Conservation (phyloP, 768 basidiomycete species). For the Kwoniella pini region DNA sequence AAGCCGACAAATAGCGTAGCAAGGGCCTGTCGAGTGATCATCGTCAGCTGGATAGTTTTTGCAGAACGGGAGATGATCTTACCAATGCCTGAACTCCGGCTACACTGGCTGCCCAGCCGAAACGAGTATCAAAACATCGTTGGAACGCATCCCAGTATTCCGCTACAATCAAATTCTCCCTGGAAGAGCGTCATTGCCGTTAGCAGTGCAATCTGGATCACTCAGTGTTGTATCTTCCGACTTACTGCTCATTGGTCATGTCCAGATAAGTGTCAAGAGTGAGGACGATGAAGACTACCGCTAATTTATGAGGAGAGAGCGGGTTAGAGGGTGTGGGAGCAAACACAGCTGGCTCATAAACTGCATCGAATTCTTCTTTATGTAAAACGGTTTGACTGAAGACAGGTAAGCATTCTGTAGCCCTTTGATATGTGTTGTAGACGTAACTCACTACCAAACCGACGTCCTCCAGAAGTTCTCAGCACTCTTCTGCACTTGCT, state of each 20-base stretch:
- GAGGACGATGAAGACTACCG: slow-evolving; percentile 43
- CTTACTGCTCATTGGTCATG: slow-evolving; percentile 28
- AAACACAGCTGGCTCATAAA: slow-evolving; percentile 47
- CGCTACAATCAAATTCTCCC: slow-evolving; percentile 31
- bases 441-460: slow-evolving; percentile 33
- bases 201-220: too few relatives aligned
- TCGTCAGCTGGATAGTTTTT: neutral
- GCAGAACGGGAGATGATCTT: neutral
- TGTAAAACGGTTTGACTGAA: slow-evolving; percentile 34
- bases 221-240: too few relatives aligned
- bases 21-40: slow-evolving; percentile 13
- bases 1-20: slow-evolving; percentile 45
- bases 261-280: slow-evolving; percentile 44
- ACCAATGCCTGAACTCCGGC: slow-evolving; percentile 49
- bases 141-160: slow-evolving; percentile 45
- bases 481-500: slow-evolving; percentile 27
- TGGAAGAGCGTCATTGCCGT: neutral
- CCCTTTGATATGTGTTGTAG: neutral
- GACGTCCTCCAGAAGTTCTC: slow-evolving; percentile 33
- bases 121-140: slow-evolving; percentile 45
- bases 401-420: neutral
- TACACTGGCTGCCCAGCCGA: slow-evolving; percentile 43
- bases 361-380: slow-evolving; percentile 35
- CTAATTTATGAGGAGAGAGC: slow-evolving; percentile 47
- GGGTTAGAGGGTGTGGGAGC: slow-evolving; percentile 44